phyloP scores from a whole-genome alignment of 129 eudicot genomes.

The Helianthus annuus region HanXRQr2.0-SUNRISE NC_035439.2:8764493-8764992 shows the following conservation, averaged over 20 bases:
- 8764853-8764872: neutral
- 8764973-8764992: neutral
- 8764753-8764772: conserved; percentile 8
- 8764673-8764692: conserved; percentile 19
- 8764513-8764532: conserved; percentile 13
- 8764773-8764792: neutral
- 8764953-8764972: conserved; percentile 91
- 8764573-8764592: conserved; percentile 3
- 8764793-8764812: neutral
- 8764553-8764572: conserved; percentile 3
- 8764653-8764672: conserved; percentile 20
- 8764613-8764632: neutral
- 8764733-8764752: conserved; percentile 1
- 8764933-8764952: conserved; percentile 79
- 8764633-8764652: conserved; percentile 8
- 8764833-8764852: neutral
- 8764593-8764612: conserved; percentile 2
- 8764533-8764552: neutral
- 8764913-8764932: conserved; percentile 96
- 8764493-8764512: conserved; percentile 13
- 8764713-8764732: neutral
- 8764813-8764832: neutral
- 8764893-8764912: conserved; percentile 41
- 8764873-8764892: neutral
- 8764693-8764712: conserved; percentile 10